Evolutionary conservation across 108 stramenopile genomes (phyloP).

Genomic region (Nitzschia inconspicua): DNA sequence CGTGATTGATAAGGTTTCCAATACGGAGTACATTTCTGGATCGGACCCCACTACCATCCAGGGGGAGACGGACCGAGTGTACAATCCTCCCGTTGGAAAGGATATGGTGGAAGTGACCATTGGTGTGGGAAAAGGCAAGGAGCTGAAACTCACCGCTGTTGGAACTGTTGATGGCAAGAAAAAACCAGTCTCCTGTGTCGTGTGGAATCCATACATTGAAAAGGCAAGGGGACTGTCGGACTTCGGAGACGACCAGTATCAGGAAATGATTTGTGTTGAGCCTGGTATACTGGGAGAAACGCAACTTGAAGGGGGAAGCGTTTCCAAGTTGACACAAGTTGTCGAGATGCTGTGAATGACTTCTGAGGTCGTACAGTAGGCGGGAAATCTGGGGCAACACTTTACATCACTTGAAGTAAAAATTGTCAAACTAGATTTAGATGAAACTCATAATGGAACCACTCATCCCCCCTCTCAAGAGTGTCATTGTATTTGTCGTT

Average conservation of each 20-base stretch:
- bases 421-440: too few species aligned
- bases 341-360: constrained; percentile 30
- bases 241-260: constrained; percentile 69
- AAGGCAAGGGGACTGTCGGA: constrained; percentile 73
- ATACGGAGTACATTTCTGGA: constrained; percentile 31
- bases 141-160: constrained; percentile 32
- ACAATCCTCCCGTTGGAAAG: constrained; percentile 47
- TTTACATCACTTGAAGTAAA: too few species aligned
- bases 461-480: too few species aligned
- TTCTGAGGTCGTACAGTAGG: too few species aligned
- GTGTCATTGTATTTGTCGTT: too few species aligned
- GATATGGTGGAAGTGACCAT: constrained; percentile 45
- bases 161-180: constrained; percentile 45
- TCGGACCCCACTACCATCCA: constrained; percentile 44
- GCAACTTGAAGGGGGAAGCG: constrained; percentile 38
- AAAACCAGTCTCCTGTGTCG: constrained; percentile 61
- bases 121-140: constrained; percentile 35
- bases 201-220: constrained; percentile 67
- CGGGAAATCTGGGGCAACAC: too few species aligned
- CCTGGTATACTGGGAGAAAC: constrained; percentile 56
- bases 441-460: too few species aligned
- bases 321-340: constrained; percentile 51
- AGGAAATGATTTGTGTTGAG: constrained; percentile 85
- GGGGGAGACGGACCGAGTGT: constrained; percentile 57
- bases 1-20: constrained; percentile 57